A percentile compares a stretch with the other conserved stretches of the same genome.
phyloP scores from a whole-genome alignment of 192 early-diverging fungal genomes.

The Ambispora gerdemannii region DNA sequence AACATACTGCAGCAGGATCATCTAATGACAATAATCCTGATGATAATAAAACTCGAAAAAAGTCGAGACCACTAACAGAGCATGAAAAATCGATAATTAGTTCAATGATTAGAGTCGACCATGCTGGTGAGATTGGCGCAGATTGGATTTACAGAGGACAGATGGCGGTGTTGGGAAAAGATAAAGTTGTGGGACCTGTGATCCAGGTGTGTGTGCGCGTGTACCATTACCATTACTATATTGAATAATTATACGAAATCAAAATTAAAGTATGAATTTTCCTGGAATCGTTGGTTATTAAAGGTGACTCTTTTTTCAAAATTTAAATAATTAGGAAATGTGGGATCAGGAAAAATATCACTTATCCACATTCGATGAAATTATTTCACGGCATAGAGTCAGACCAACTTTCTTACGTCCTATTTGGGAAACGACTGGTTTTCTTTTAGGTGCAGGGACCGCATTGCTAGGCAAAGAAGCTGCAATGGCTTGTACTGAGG shows the following conservation, averaged over 20 bases:
- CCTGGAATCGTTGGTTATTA: too few relatives aligned
- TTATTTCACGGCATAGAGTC: slow-evolving; percentile 72
- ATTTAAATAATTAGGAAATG: slow-evolving; percentile 68
- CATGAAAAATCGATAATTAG: slow-evolving; percentile 55
- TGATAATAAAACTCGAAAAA: not conserved
- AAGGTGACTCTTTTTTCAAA: too few relatives aligned
- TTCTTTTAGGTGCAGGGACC: slow-evolving; percentile 77
- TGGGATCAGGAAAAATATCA: slow-evolving; percentile 92
- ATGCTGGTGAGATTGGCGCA: slow-evolving; percentile 94
- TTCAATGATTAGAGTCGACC: slow-evolving; percentile 91
- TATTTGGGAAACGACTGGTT: slow-evolving; percentile 84
- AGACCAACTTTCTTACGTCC: slow-evolving; percentile 84
- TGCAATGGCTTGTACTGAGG: slow-evolving; percentile 99
- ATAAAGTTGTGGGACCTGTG: slow-evolving; percentile 64
- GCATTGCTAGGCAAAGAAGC: slow-evolving; percentile 91
- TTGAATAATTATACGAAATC: slow-evolving; percentile 3
- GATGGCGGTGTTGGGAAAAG: slow-evolving; percentile 68
- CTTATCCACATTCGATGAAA: slow-evolving; percentile 71
- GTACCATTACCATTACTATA: too few relatives aligned
- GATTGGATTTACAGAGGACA: slow-evolving; percentile 97
- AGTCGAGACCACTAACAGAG: not conserved
- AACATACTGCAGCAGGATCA: not conserved
- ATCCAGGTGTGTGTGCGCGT: slow-evolving; percentile 63
- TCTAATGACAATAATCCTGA: not conserved
- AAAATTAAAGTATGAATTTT: too few relatives aligned